A percentile compares a stretch with the other conserved stretches of the same genome.
Evolutionary conservation across 495 filamentous ascomycete species (phyloP).

Genomic region (Aspergillus haitiensis): DNA sequence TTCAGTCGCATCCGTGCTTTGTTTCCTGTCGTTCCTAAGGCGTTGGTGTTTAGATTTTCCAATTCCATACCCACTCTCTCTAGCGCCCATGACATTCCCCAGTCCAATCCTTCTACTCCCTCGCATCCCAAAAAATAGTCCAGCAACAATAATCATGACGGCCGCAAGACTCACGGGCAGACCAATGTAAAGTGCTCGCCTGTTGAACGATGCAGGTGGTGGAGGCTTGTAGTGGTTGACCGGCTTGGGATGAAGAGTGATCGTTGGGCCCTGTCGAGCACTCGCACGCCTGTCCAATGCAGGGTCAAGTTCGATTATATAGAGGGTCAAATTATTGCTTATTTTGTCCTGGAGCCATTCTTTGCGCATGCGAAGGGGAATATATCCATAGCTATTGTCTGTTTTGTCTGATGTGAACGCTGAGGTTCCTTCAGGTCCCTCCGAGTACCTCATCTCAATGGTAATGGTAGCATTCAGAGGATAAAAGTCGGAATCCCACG

Average conservation of each 20-base stretch:
- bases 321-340: constrained; percentile 33
- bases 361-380: constrained; percentile 34
- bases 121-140: constrained; percentile 30
- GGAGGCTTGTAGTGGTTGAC: constrained; percentile 31
- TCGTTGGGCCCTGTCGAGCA: constrained; percentile 29
- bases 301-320: constrained; percentile 32
- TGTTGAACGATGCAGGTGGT: constrained; percentile 29
- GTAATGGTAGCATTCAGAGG: constrained; percentile 40
- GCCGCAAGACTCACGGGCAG: constrained; percentile 27
- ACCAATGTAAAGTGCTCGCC: constrained; percentile 27
- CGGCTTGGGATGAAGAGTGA: constrained; percentile 26
- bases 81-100: constrained; percentile 20
- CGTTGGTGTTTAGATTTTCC: constrained; percentile 24
- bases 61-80: constrained; percentile 25
- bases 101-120: constrained; percentile 24
- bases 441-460: constrained; percentile 39
- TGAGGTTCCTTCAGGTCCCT: constrained; percentile 29
- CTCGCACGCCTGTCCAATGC: constrained; percentile 27
- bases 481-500: constrained; percentile 46
- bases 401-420: constrained; percentile 40
- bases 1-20: constrained; percentile 8
- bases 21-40: constrained; percentile 3
- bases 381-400: constrained; percentile 42
- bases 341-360: constrained; percentile 38
- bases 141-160: constrained; percentile 24